These are phyloP conservation scores for Lactarius hatsudake DNA, from an alignment of 768 basidiomycete genomes.

Conservation along the genomic window DNA sequence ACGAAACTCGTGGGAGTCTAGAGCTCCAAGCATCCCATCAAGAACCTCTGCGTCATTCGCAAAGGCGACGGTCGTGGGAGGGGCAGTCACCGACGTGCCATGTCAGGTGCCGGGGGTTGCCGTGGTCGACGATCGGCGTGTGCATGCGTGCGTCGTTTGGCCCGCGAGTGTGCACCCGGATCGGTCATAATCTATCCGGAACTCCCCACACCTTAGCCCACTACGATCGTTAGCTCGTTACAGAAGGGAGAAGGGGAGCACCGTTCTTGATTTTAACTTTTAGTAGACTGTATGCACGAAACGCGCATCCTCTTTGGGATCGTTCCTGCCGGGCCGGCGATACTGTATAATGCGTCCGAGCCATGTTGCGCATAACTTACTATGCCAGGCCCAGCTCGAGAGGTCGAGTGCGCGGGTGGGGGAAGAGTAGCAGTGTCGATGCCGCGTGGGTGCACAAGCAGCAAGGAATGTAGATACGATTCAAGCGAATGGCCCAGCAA, in stretches of 20 bases:
- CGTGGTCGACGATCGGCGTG: constrained; percentile 79
- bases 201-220: constrained; percentile 67
- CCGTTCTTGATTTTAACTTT: constrained; percentile 73
- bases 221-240: too few species aligned
- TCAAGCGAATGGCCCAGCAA: constrained; percentile 95
- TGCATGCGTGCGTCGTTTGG: constrained; percentile 38
- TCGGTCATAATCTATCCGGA: constrained; percentile 80
- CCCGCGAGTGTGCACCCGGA: constrained; percentile 65
- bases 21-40: constrained; percentile 61
- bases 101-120: constrained; percentile 77
- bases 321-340: constrained; percentile 80
- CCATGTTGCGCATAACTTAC: constrained; percentile 95
- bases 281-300: constrained; percentile 81
- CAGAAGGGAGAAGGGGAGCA: constrained; percentile 27
- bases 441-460: constrained; percentile 78
- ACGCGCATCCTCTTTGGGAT: constrained; percentile 91
- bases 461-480: constrained; percentile 86
- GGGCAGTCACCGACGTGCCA: too few species aligned
- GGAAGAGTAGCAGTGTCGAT: constrained; percentile 87
- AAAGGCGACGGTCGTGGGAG: too few species aligned
- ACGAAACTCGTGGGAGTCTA: constrained; percentile 80
- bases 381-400: constrained; percentile 93
- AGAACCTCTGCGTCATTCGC: constrained; percentile 41
- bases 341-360: constrained; percentile 57
- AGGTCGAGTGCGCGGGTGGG: constrained; percentile 90